Evolutionary conservation across 1,139 yeast genomes (phyloP), one percentile per base, ranked within the genome.

Genomic region (Kazachstania sp.): DNA sequence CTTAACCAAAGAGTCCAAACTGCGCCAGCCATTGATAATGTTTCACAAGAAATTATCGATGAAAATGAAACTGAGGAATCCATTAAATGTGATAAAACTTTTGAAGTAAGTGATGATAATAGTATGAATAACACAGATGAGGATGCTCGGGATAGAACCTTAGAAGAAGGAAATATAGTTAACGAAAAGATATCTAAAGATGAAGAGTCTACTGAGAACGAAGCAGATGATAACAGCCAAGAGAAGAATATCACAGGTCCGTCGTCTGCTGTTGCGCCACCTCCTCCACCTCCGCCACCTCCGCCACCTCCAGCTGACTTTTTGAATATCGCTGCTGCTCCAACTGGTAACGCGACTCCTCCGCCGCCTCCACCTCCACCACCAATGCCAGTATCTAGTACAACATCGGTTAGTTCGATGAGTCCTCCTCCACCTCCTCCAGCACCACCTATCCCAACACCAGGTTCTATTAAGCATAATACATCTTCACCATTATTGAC

Each of bases 1-100:
- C 68, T 82, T 51, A 71, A 76, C 20, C 65, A 72, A 9, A 80
- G 77, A 56, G 82, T 80, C 11, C 44, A 53, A n/a, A 43, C 48
- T 23, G 39, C 53, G 2, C 37, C 45, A 18, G 43, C 51, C n/a
- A 41, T 45, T 7, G 46, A 32, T 18, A 34, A 20, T 15, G 37
- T 16, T 2, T 30, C 41, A 37, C 28, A 26, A 5, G 37, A 34
- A 16, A 20, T 30, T 15, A 18, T 6, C 29, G 26, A 29, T 1
- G 31, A 43, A 3, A 12, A 41, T 3, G 39, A 35, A 26, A 13
- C 16, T 13, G 38, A 7, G 6, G 28, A 23, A 23, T 2, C 6
- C 8, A n/a, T 2, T n/a, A 18, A 42, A 15, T 16, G 35, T 15
- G 26, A 42, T 15, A 36, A 20, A 12, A 42, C 37, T 5, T 35